Evolutionary conservation across 306 rosid genomes (phyloP).

Genomic region (Ceratonia siliqua): DNA sequence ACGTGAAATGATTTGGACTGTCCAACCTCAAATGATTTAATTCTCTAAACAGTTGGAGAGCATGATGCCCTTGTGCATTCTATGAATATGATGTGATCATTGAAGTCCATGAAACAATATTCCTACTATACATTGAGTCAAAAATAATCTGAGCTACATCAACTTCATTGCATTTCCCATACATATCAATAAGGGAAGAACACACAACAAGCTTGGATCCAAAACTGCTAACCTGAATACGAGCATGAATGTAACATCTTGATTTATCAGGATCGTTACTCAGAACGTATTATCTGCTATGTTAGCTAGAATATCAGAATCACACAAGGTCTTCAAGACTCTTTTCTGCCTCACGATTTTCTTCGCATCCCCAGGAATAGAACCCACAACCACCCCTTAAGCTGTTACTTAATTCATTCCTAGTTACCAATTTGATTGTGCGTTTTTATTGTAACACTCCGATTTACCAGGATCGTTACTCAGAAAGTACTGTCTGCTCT

Average conservation of each 20-base stretch:
- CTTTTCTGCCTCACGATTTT: too few species aligned
- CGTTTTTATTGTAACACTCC: too few species aligned
- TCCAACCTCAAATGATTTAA: slow-evolving; percentile 43
- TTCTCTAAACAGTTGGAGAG: slow-evolving; percentile 55
- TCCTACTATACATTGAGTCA: slow-evolving; percentile 58
- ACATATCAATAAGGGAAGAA: slow-evolving; percentile 83
- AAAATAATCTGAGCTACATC: slow-evolving; percentile 57
- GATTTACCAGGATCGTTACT: too few species aligned
- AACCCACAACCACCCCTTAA: too few species aligned
- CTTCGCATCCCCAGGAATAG: too few species aligned
- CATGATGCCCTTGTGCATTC: slow-evolving; percentile 62
- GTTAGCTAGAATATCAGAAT: too few species aligned
- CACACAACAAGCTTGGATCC: slow-evolving; percentile 52
- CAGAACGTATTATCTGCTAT: too few species aligned
- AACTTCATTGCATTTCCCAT: slow-evolving; percentile 73
- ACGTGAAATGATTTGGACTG: slow-evolving; percentile 74
- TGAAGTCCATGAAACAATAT: slow-evolving; percentile 86
- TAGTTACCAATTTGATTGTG: too few species aligned
- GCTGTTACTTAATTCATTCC: too few species aligned
- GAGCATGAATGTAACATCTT: slow-evolving; percentile 69
- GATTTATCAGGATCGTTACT: too few species aligned
- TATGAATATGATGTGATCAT: slow-evolving; percentile 78
- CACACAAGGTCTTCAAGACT: too few species aligned
- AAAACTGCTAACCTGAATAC: slow-evolving; percentile 53
- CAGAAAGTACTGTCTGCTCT: too few species aligned